Conservation (phyloP, 352 stramenopile species). For the Peronosclerospora sorghi region DNA sequence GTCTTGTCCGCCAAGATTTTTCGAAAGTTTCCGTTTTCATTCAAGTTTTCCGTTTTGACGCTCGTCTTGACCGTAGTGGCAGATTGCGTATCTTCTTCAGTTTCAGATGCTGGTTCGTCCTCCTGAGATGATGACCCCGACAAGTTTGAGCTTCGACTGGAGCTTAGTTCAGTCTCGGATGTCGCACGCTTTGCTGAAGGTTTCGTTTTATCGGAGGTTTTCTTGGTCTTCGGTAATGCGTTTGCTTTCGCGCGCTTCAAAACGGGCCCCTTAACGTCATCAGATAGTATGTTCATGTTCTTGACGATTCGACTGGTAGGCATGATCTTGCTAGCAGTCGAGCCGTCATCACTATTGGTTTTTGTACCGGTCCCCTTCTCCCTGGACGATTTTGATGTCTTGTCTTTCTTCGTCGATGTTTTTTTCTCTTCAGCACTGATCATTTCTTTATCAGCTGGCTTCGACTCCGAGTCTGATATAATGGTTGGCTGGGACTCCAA, state of each 20-base stretch:
- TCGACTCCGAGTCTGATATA: background rate
- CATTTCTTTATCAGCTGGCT: constrained; percentile 1
- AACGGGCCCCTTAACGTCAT: constrained; percentile 14
- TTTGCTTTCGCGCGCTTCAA: constrained; percentile 33
- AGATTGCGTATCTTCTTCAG: constrained; percentile 14
- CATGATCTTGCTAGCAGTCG: constrained; percentile 12
- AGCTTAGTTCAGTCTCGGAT: constrained; percentile 4
- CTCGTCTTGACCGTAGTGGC: constrained; percentile 3
- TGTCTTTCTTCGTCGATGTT: constrained; percentile 17
- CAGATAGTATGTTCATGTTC: constrained; percentile 21
- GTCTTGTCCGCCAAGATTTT: constrained; percentile 31
- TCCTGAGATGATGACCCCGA: constrained; percentile 4
- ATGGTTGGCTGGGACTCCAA: background rate
- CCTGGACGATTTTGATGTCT: constrained; percentile 10
- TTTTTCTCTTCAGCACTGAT: constrained; percentile 7
- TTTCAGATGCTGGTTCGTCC: constrained; percentile 11
- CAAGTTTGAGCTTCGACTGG: constrained; percentile 8
- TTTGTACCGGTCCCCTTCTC: constrained; percentile 10
- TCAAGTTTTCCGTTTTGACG: constrained; percentile 1
- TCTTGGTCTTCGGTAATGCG: constrained; percentile 11
- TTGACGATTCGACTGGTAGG: constrained; percentile 18
- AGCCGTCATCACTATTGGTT: constrained; percentile 6
- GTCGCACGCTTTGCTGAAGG: constrained; percentile 2
- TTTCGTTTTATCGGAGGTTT: constrained; percentile 12
- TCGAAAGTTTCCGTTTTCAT: constrained; percentile 23